phyloP scores from a whole-genome alignment of 2,329 filamentous ascomycete genomes.

The Fusarium continuum region DNA sequence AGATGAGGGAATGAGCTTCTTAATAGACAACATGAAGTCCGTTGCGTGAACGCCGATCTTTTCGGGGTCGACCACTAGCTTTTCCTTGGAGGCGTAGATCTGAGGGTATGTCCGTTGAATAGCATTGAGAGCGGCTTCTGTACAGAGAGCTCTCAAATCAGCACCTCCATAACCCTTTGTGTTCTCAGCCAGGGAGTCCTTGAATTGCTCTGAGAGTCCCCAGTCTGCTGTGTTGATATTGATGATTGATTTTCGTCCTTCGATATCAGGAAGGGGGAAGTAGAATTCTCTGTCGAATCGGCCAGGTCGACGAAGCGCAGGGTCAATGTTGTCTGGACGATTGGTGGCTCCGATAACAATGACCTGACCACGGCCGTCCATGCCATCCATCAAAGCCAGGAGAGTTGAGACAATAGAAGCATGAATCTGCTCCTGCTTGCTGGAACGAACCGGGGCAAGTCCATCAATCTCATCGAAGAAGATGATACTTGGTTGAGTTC shows the following conservation, averaged over 20 bases:
- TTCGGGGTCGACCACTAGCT: slow-evolving; percentile 85
- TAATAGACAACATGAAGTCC: slow-evolving; percentile 96
- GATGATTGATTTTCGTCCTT: slow-evolving; percentile 84
- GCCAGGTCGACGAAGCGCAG: slow-evolving; percentile 90
- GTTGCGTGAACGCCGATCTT: slow-evolving; percentile 89
- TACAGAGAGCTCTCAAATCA: slow-evolving; percentile 91
- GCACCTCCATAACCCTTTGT: slow-evolving; percentile 98
- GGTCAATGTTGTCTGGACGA: slow-evolving; percentile 94
- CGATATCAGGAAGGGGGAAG: slow-evolving; percentile 87
- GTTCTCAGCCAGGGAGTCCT: slow-evolving; percentile 81
- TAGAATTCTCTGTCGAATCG: slow-evolving; percentile 98
- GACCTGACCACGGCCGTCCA: slow-evolving; percentile 97
- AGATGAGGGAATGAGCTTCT: slow-evolving; percentile 95
- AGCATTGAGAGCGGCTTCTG: slow-evolving; percentile 93
- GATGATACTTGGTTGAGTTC: slow-evolving; percentile 97
- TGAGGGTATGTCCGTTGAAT: slow-evolving; percentile 96
- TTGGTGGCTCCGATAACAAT: slow-evolving; percentile 99
- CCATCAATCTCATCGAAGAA: slow-evolving; percentile 99
- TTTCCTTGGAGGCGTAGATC: slow-evolving; percentile 90
- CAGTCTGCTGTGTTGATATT: slow-evolving; percentile 96
- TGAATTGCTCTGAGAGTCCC: slow-evolving; percentile 83
- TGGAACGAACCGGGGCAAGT: slow-evolving; percentile 92
- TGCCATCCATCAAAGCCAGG: slow-evolving; percentile 95
- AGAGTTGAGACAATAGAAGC: slow-evolving; percentile 96
- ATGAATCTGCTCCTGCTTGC: slow-evolving; percentile 98